These are phyloP conservation scores for Rhynchospora pubera DNA, from an alignment of 176 grass and related monocot species.

Conservation along the genomic window DNA sequence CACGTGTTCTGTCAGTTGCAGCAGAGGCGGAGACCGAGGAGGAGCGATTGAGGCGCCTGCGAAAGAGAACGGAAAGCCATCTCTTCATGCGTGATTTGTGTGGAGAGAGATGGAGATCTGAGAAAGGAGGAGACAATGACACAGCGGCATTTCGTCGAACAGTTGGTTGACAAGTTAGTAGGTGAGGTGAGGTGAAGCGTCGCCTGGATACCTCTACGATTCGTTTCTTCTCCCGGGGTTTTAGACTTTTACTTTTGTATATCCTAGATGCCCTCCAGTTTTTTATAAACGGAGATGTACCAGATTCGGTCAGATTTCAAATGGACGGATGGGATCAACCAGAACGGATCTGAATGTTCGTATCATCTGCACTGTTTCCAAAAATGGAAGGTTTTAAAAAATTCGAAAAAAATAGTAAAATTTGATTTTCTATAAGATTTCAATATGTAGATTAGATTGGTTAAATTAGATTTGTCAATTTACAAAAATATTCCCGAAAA, in stretches of 20 bases:
- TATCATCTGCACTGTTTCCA: too few relatives aligned
- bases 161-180: too few relatives aligned
- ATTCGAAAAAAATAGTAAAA: too few relatives aligned
- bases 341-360: too few relatives aligned
- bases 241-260: background rate
- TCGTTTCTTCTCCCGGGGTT: background rate
- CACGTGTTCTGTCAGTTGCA: background rate
- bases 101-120: conserved; percentile 1
- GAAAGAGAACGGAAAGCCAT: conserved; percentile 10
- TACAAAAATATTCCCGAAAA: too few relatives aligned
- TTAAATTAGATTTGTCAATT: too few relatives aligned
- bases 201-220: background rate
- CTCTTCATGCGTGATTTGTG: conserved; percentile 14
- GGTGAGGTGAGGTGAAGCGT: background rate
- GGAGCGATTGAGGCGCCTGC: background rate
- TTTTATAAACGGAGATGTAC: background rate
- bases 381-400: too few relatives aligned
- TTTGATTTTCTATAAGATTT: too few relatives aligned
- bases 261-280: background rate
- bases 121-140: background rate
- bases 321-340: background rate
- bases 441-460: too few relatives aligned
- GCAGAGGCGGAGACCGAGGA: background rate
- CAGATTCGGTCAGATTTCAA: background rate
- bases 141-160: background rate